Evolutionary conservation across 768 basidiomycete species (phyloP).

Genomic region (Mycena pura): DNA sequence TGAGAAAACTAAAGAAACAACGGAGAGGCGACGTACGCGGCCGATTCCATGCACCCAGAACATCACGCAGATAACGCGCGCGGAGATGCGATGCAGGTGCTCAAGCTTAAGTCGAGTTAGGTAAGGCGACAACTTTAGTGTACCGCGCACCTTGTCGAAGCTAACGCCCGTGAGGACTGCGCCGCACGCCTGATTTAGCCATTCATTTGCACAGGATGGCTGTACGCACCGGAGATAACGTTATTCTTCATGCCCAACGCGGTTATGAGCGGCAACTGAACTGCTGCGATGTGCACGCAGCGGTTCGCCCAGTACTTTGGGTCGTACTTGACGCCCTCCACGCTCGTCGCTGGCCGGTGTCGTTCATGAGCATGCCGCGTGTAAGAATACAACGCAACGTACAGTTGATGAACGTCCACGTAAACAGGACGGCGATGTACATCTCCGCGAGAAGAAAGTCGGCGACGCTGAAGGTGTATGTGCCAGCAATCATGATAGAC

Average conservation of each 20-base stretch:
- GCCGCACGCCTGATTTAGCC: background rate
- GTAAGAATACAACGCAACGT: background rate
- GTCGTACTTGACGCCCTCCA: conserved; percentile 14
- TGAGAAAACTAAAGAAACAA: background rate
- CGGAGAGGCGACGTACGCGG: conserved; percentile 26
- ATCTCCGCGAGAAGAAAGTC: conserved; percentile 36
- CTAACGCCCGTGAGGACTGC: conserved; percentile 48
- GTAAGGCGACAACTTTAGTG: background rate
- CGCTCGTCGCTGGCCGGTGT: conserved; percentile 27
- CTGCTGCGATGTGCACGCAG: conserved; percentile 38
- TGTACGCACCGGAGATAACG: conserved; percentile 43
- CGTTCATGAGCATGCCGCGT: background rate
- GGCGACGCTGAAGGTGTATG: conserved; percentile 37
- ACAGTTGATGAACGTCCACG: conserved; percentile 42
- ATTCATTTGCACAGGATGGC: background rate
- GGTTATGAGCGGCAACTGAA: conserved; percentile 50
- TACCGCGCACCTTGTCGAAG: conserved; percentile 28
- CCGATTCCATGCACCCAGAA: conserved; percentile 45
- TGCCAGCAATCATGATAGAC: conserved; percentile 29
- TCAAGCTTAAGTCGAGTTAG: conserved; percentile 34
- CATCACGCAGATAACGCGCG: conserved; percentile 45
- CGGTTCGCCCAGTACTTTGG: conserved; percentile 36
- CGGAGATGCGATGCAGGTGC: conserved; percentile 44
- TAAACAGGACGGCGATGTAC: conserved; percentile 37
- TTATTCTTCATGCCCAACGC: conserved; percentile 60